Conservation (phyloP, 495 filamentous ascomycete genomes). For the Penicillium crystallinum region DNA sequence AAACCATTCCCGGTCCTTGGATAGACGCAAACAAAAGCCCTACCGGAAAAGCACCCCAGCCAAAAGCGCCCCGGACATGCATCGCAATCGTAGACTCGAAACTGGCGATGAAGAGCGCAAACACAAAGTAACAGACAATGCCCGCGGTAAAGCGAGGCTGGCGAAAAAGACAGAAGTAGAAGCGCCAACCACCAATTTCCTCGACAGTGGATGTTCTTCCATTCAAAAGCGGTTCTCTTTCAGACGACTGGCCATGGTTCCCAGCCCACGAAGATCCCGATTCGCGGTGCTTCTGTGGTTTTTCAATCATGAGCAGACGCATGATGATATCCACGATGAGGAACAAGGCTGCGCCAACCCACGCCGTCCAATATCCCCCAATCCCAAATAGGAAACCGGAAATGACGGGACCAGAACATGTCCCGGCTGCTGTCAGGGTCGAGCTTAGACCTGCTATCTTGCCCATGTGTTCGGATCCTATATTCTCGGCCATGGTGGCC, state of each 20-base stretch:
- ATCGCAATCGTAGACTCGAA: constrained; percentile 30
- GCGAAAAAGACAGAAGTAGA: constrained; percentile 19
- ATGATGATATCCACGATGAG: constrained; percentile 26
- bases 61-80: constrained; percentile 27
- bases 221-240: not conserved
- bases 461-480: constrained; percentile 26
- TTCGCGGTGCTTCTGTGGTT: not conserved
- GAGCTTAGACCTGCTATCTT: constrained; percentile 15
- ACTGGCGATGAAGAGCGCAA: constrained; percentile 19
- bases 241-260: not conserved
- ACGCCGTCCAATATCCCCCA: constrained; percentile 29
- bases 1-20: constrained; percentile 17
- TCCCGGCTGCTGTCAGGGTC: not conserved
- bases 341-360: constrained; percentile 17
- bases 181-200: constrained; percentile 6
- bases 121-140: constrained; percentile 16
- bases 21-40: constrained; percentile 29
- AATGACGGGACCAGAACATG: constrained; percentile 20
- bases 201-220: not conserved
- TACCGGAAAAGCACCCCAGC: constrained; percentile 24
- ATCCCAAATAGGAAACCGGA: constrained; percentile 20
- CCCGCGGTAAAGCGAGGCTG: constrained; percentile 22
- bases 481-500: constrained; percentile 23
- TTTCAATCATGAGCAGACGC: constrained; percentile 30
- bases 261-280: not conserved